These are phyloP conservation scores for Phytophthora foliorum DNA, from an alignment of 352 stramenopile species.

Conservation along the genomic window DNA sequence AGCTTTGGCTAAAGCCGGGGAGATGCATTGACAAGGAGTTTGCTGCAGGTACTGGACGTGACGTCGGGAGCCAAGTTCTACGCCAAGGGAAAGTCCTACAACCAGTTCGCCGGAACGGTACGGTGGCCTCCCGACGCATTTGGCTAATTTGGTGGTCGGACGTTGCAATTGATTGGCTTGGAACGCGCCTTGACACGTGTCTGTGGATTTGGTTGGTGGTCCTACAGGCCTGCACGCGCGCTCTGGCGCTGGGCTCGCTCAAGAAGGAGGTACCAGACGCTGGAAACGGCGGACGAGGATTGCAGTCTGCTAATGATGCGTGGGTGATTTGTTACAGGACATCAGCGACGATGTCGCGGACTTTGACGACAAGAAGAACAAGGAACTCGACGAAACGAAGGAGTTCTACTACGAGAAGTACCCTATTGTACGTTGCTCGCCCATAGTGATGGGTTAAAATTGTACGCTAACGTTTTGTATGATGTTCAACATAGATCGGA, in stretches of 20 bases:
- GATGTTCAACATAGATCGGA: slow-evolving; percentile 47
- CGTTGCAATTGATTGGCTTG: background rate
- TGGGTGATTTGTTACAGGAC: slow-evolving; percentile 44
- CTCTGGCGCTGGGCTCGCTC: slow-evolving; percentile 73
- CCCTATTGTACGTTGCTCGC: slow-evolving; percentile 68
- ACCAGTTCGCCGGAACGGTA: slow-evolving; percentile 79
- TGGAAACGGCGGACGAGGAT: background rate
- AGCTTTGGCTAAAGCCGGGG: no score
- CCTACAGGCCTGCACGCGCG: slow-evolving; percentile 77
- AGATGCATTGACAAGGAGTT: slow-evolving; percentile 11
- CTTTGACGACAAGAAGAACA: slow-evolving; percentile 67
- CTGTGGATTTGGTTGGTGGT: background rate
- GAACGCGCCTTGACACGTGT: slow-evolving; percentile 15
- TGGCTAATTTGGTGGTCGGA: slow-evolving; percentile 4
- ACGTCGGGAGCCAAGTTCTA: slow-evolving; percentile 82
- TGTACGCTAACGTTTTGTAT: slow-evolving; percentile 7
- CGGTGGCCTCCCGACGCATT: background rate
- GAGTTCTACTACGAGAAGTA: slow-evolving; percentile 90
- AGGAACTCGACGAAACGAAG: slow-evolving; percentile 75
- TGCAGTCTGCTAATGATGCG: background rate
- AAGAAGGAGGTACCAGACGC: slow-evolving; percentile 59
- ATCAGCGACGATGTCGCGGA: slow-evolving; percentile 78
- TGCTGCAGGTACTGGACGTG: slow-evolving; percentile 71
- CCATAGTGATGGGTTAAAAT: background rate
- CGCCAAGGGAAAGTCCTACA: slow-evolving; percentile 73